phyloP scores from a whole-genome alignment of 2,329 filamentous ascomycete genomes.

The Colletotrichum simmondsii region DNA sequence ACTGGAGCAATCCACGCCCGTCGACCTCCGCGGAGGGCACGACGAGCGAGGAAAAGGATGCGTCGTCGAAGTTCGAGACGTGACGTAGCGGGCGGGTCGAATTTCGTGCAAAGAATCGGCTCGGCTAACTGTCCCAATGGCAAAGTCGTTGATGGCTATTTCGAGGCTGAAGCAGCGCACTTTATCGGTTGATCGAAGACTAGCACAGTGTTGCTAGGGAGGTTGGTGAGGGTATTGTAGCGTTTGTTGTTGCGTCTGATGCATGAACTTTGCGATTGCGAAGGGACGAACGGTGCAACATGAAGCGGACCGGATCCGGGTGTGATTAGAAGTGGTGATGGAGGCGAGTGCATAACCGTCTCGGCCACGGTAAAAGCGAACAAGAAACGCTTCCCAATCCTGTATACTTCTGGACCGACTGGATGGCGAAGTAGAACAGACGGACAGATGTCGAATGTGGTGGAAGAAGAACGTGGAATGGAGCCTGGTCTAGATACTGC shows the following conservation, averaged over 20 bases:
- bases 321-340: neutral
- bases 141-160: neutral
- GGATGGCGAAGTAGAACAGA: neutral
- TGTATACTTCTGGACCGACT: neutral
- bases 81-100: conserved; percentile 1
- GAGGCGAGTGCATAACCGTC: conserved; percentile 8
- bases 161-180: neutral
- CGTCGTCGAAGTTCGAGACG: conserved; percentile 15
- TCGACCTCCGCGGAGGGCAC: conserved; percentile 69
- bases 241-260: conserved; percentile 39
- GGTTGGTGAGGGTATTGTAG: conserved; percentile 38
- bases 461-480: conserved; percentile 13
- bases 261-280: conserved; percentile 42
- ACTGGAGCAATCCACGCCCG: conserved; percentile 58
- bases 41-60: conserved; percentile 58
- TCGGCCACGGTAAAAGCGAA: neutral
- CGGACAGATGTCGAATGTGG: conserved; percentile 5
- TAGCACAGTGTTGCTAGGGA: conserved; percentile 39
- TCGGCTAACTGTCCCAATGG: conserved; percentile 14
- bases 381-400: neutral
- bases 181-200: conserved; percentile 10
- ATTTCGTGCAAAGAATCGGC: conserved; percentile 27
- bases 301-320: conserved; percentile 20
- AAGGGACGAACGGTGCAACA: conserved; percentile 34
- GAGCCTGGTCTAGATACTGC: conserved; percentile 10